These are phyloP conservation scores for Geotrichum aggregatum DNA, from an alignment of 1,139 yeast species.

Conservation along the genomic window DNA sequence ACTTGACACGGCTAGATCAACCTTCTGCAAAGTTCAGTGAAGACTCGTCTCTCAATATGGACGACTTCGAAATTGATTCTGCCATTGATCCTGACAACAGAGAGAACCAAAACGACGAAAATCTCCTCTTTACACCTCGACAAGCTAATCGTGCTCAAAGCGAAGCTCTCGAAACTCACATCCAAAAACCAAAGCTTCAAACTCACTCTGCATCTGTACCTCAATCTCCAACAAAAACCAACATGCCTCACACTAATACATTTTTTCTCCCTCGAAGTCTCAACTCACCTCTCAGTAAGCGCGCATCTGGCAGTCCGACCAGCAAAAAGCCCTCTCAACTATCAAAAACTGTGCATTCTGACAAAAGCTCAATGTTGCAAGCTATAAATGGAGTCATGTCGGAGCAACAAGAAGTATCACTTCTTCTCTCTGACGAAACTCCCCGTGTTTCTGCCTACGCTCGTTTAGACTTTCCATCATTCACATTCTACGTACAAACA, in stretches of 20 bases:
- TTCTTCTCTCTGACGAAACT: slow-evolving; percentile 5
- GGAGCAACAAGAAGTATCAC: slow-evolving; percentile 1
- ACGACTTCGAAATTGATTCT: neutral
- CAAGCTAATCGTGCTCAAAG: slow-evolving; percentile 15
- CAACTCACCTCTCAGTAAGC: slow-evolving; percentile 1
- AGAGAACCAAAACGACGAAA: neutral
- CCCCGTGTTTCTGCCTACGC: slow-evolving; percentile 75
- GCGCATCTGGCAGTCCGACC: slow-evolving; percentile 6
- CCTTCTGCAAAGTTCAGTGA: neutral
- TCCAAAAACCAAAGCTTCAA: slow-evolving; percentile 9
- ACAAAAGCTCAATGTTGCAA: slow-evolving; percentile 19
- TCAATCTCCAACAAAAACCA: slow-evolving; percentile 14
- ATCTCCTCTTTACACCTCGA: slow-evolving; percentile 1
- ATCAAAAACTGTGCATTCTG: neutral
- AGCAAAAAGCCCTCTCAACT: neutral
- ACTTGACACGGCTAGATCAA: neutral
- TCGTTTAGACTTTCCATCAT: slow-evolving; percentile 83
- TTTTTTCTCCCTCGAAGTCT: slow-evolving; percentile 6
- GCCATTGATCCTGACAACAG: neutral
- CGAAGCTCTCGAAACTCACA: slow-evolving; percentile 14
- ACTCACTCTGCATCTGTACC: slow-evolving; percentile 19
- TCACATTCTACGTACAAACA: slow-evolving; percentile 92
- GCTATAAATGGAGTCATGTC: slow-evolving; percentile 17
- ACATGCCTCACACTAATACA: neutral
- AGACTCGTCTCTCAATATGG: neutral